phyloP scores from a whole-genome alignment of 768 basidiomycete genomes.

The Termitomyces sp. region DNA sequence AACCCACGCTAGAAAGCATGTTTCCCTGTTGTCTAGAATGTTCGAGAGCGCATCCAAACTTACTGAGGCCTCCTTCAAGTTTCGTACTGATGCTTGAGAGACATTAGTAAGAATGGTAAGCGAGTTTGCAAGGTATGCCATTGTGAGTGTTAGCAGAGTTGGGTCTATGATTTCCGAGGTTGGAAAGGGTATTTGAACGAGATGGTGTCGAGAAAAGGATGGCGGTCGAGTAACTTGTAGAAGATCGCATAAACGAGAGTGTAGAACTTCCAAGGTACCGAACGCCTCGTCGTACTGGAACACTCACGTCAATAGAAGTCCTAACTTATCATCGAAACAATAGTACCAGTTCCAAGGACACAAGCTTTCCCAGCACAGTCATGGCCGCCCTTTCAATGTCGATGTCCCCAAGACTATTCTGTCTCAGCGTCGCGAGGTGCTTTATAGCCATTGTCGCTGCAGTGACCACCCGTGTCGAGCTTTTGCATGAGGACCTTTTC shows the following conservation, averaged over 20 bases:
- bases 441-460: slow-evolving; percentile 35
- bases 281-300: slow-evolving; percentile 51
- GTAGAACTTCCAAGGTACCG: slow-evolving; percentile 38
- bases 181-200: slow-evolving; percentile 42
- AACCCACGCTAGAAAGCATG: slow-evolving; percentile 46
- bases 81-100: slow-evolving; percentile 3
- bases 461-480: slow-evolving; percentile 20
- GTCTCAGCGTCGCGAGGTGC: slow-evolving; percentile 42
- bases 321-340: neutral
- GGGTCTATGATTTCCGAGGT: slow-evolving; percentile 19
- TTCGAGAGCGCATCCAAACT: slow-evolving; percentile 20
- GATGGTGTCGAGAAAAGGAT: slow-evolving; percentile 14
- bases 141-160: slow-evolving; percentile 45
- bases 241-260: slow-evolving; percentile 33
- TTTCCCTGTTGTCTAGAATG: slow-evolving; percentile 21
- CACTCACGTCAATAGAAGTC: neutral
- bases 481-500: slow-evolving; percentile 37
- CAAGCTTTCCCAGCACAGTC: slow-evolving; percentile 60
- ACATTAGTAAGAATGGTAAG: slow-evolving; percentile 35
- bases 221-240: slow-evolving; percentile 15
- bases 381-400: slow-evolving; percentile 73
- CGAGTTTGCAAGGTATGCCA: slow-evolving; percentile 54
- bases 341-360: slow-evolving; percentile 68
- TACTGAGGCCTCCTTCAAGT: neutral
- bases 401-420: slow-evolving; percentile 36